Evolutionary conservation across 495 filamentous ascomycete species (phyloP), one percentile per base, ranked within the genome.

Genomic region (Tuber microsphaerosporum): DNA sequence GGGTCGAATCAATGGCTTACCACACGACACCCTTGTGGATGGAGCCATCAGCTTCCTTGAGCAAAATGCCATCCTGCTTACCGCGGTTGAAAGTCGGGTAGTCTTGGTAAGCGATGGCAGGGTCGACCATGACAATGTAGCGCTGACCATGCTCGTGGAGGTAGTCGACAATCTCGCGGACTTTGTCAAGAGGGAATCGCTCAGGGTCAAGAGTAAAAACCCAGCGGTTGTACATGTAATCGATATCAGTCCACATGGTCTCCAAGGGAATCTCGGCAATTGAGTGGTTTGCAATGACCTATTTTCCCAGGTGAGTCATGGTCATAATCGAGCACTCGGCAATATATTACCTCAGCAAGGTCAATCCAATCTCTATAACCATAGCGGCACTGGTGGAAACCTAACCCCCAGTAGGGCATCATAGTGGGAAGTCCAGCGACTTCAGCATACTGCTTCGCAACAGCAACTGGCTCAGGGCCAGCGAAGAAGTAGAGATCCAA

Each of bases 231-330:
- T 83, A 75, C 91, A 93, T 93, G 82, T 94, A 93, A 80, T 93
- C 89, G 71, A 94, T 94, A 80, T 94, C 92, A 6, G 91, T 94
- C 93, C 93, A 96, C 89, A 94, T 92, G 0, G 91, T 93, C 83
- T 97, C 93, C 12, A 97, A 85, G 0, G 93, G 93, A 76, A 96
- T 96, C 12, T 84, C 84, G 17, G 93, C 92, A 44, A 85, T 82
- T 74, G 88, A 91, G 84, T 96, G 95, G 83, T 95, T 96, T 71
- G 89, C 88, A 37, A 95, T 89, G 1, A 90, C 92, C 77, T 79
- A 26, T 14, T 31, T 68, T 42, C 69, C 22, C 31, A 1, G 1
- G 61, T 79, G 56, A 79, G 72, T 26, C 16, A 10, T 16, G 42
- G 14, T 37, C n/a, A 10, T 37, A 34, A 41, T 31, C 14, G n/a